Percentiles rank a stretch among this genome's conserved stretches.
Conservation (phyloP, 2,329 filamentous ascomycete species). For the Elsinoe ampelina region DNA sequence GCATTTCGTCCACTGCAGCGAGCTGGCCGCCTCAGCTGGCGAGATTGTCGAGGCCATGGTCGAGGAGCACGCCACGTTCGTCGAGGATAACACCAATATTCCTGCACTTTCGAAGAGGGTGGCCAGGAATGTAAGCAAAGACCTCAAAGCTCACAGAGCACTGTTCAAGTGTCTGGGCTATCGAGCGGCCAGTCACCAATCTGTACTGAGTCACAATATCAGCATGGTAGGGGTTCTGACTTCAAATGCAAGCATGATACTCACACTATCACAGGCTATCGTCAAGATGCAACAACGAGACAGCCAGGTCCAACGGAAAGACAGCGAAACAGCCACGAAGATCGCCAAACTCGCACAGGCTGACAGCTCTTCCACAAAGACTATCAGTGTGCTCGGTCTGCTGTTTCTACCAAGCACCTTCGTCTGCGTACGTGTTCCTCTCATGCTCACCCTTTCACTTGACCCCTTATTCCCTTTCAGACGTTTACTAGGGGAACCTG, state of each 20-base stretch:
- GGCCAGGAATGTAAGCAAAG: not conserved
- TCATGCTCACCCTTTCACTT: too few relatives aligned
- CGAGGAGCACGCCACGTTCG: not conserved
- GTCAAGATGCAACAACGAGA: conserved; percentile 20
- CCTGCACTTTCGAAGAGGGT: not conserved
- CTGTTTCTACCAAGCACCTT: conserved; percentile 22
- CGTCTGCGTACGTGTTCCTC: conserved; percentile 11
- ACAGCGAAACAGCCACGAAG: conserved; percentile 16
- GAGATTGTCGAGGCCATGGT: conserved; percentile 18
- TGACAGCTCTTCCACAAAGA: conserved; percentile 19
- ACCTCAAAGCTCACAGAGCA: conserved; percentile 14
- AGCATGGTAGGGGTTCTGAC: too few relatives aligned
- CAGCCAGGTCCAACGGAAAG: conserved; percentile 10
- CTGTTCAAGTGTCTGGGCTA: conserved; percentile 15
- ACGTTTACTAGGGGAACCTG: too few relatives aligned
- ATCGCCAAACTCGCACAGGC: conserved; percentile 17
- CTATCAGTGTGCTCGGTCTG: conserved; percentile 20
- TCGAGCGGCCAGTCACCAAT: not conserved
- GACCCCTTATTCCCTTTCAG: too few relatives aligned
- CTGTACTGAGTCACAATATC: conserved; percentile 20
- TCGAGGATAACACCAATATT: not conserved
- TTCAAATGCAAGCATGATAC: too few relatives aligned
- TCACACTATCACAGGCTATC: conserved; percentile 19
- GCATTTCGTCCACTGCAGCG: conserved; percentile 19
- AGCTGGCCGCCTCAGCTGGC: conserved; percentile 17